phyloP scores from a whole-genome alignment of 148 eudicot genomes.

The Fagopyrum tataricum region DNA sequence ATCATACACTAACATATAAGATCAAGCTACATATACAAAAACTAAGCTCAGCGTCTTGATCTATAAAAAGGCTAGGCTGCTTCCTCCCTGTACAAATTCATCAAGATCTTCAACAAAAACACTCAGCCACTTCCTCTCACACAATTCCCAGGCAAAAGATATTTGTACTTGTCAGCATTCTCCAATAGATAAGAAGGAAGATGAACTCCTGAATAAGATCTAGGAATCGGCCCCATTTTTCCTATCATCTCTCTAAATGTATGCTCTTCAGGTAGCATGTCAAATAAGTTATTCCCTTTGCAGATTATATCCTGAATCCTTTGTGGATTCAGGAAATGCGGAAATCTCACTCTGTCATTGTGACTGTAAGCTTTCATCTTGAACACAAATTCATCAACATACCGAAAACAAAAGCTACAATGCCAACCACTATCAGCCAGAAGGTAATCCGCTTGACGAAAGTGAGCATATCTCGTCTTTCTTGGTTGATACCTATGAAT shows the following conservation, averaged over 20 bases:
- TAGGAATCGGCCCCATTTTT: slow-evolving; percentile 51
- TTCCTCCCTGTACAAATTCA: not conserved
- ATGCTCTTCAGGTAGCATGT: slow-evolving; percentile 54
- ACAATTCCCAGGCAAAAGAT: slow-evolving; percentile 60
- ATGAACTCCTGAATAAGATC: slow-evolving; percentile 44
- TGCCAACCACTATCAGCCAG: slow-evolving; percentile 63
- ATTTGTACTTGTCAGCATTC: slow-evolving; percentile 42
- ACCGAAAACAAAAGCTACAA: slow-evolving; percentile 57
- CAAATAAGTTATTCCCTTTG: slow-evolving; percentile 40
- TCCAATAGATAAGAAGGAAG: slow-evolving; percentile 40
- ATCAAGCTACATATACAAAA: not conserved
- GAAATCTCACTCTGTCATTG: slow-evolving; percentile 43
- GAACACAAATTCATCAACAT: slow-evolving; percentile 45
- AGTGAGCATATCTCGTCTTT: slow-evolving; percentile 45
- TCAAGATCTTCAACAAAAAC: not conserved
- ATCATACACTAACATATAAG: not conserved
- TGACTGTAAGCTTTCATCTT: slow-evolving; percentile 71
- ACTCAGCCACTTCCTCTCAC: slow-evolving; percentile 33
- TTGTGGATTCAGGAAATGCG: slow-evolving; percentile 37
- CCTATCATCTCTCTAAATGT: slow-evolving; percentile 53
- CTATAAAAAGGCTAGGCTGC: not conserved
- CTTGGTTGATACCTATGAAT: slow-evolving; percentile 43
- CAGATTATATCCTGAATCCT: slow-evolving; percentile 48
- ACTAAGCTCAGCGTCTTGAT: not conserved
- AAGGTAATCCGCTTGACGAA: slow-evolving; percentile 36